These are phyloP conservation scores for Flaveria bidentis DNA, from an alignment of 129 eudicot species.

Conservation along the genomic window DNA sequence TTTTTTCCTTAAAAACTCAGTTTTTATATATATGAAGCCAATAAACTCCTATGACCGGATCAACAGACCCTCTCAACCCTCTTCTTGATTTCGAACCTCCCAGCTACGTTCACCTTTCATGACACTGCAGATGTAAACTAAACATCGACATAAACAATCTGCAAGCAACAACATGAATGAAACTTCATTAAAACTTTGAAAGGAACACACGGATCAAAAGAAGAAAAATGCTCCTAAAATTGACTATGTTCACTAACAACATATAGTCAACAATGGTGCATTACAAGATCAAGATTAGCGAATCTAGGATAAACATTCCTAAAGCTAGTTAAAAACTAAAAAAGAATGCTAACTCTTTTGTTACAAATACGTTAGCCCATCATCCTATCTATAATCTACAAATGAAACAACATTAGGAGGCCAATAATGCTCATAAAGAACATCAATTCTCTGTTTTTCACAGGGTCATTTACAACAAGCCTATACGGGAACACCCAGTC, in stretches of 20 bases:
- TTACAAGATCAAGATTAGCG: not conserved
- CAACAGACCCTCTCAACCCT: too few relatives aligned
- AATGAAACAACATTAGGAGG: slow-evolving; percentile 1
- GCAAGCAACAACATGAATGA: too few relatives aligned
- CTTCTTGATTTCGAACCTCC: too few relatives aligned
- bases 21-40: too few relatives aligned
- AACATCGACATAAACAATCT: too few relatives aligned
- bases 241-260: not conserved
- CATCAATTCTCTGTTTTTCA: slow-evolving; percentile 21
- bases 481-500: slow-evolving; percentile 40
- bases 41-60: too few relatives aligned
- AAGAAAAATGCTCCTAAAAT: not conserved
- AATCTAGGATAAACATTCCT: not conserved
- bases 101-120: too few relatives aligned
- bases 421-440: not conserved
- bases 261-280: not conserved
- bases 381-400: slow-evolving; percentile 39
- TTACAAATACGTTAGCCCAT: slow-evolving; percentile 30
- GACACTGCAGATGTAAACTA: too few relatives aligned
- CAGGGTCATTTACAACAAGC: slow-evolving; percentile 54
- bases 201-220: too few relatives aligned
- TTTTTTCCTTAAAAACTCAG: too few relatives aligned
- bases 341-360: not conserved
- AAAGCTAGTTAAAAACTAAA: not conserved
- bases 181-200: too few relatives aligned